Base-by-base conservation (phyloP, 768 basidiomycete species). In the Cubamyces sp. region DNA sequence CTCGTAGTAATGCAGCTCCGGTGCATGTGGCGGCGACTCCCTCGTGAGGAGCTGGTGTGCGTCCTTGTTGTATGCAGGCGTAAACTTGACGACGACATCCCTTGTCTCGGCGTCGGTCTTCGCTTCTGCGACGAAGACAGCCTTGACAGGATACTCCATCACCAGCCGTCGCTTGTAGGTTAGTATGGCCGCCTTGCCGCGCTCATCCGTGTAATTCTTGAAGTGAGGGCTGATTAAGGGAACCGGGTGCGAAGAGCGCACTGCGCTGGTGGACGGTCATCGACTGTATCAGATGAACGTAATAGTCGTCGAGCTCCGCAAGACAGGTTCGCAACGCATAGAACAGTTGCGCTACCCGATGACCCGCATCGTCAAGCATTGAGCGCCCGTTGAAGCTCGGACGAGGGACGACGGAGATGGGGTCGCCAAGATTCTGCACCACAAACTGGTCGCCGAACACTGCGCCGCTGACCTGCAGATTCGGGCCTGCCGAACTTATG, bases 371-470 rank as follows among this genome's bases (percentile, higher is more conserved):
- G 41, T 39, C 56, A 56, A 55, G 30, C 23, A 25, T 11, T 1
- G 59, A 50, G 26, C 46, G 21, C 37, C 50, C 57, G 14, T 21
- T 21, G 37, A 19, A 16, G 6, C 19, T 50, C 19, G 46, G 52
- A 21, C 54, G 51, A 19, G 56, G 51, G 9, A 50, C 41, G 28
- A 62, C 7, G 41, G 43, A 62, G 21, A 64, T 42, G 41, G 57
- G 61, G 52, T 69, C 71, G 11, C 62, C 65, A 2, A 70, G 64
- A 11, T 56, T n/a, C 43, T 70, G 66, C 12, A 56, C 58, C 11
- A 70, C 55, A 41, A 66, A 47, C 11, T 42, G 12, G 54, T 69
- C 63, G 25, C 61, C 62, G 45, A 69, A 62, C 21, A 70, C 64
- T 5, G 61, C 69, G 8, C 69, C 71, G 28, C 39, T 26, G 30